phyloP scores from a whole-genome alignment of 1,284 basidiomycete species.

The Pseudozyma thailandica region DNA sequence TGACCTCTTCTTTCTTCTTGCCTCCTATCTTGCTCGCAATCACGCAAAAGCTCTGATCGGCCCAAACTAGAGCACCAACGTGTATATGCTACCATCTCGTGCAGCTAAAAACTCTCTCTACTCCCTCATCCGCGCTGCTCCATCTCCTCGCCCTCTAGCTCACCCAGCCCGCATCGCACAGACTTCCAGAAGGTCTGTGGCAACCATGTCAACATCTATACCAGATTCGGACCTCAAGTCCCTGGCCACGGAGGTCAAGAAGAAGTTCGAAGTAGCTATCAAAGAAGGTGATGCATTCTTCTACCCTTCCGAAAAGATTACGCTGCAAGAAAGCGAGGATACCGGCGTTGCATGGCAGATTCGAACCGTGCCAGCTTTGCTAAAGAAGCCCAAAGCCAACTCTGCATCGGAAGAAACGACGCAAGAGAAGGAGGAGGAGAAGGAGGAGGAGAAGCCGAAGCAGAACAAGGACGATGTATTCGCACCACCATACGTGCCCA shows the following conservation, averaged over 20 bases:
- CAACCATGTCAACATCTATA: slow-evolving; percentile 17
- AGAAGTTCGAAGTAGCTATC: slow-evolving; percentile 52
- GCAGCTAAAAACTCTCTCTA: not conserved
- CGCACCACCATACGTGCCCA: slow-evolving; percentile 66
- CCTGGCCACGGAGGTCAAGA: slow-evolving; percentile 42
- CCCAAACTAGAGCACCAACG: not conserved
- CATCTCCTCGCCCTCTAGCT: not conserved
- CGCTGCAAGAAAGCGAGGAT: slow-evolving; percentile 21
- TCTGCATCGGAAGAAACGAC: not conserved
- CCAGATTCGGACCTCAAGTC: slow-evolving; percentile 31
- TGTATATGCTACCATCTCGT: slow-evolving; percentile 4
- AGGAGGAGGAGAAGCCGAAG: slow-evolving; percentile 16
- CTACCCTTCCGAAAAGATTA: slow-evolving; percentile 55
- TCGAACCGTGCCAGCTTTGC: slow-evolving; percentile 60
- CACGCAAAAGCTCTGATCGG: not conserved
- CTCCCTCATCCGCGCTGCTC: too few relatives aligned
- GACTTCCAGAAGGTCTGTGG: not conserved
- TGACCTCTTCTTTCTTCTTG: not conserved
- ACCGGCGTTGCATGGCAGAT: slow-evolving; percentile 51
- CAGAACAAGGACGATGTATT: slow-evolving; percentile 64
- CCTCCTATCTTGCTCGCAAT: not conserved
- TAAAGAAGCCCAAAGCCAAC: slow-evolving; percentile 55
- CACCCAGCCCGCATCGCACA: not conserved
- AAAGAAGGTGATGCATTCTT: slow-evolving; percentile 57
- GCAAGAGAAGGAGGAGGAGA: slow-evolving; percentile 7